Conservation (phyloP, 140 eudicot species). For the Flaveria floridana region DNA sequence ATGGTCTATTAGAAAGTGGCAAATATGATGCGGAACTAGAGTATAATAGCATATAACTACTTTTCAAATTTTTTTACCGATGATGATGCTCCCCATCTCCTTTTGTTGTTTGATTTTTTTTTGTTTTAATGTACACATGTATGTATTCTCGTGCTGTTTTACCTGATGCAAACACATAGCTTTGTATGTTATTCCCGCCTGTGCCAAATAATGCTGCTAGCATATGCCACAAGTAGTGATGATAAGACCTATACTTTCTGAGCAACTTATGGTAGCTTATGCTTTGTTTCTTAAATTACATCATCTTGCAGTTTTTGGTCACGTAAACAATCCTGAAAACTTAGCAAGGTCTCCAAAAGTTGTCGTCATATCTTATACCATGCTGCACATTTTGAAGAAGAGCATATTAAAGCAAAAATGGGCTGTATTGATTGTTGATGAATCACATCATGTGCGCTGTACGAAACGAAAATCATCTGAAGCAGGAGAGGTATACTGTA, state of each 20-base stretch:
- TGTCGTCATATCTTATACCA: constrained; percentile 84
- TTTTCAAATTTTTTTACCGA: neutral
- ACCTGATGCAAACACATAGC: neutral
- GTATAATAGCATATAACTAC: neutral
- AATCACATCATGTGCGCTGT: constrained; percentile 94
- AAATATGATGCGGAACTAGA: neutral
- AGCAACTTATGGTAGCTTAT: constrained; percentile 26
- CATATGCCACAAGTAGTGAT: neutral
- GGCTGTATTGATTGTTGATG: constrained; percentile 88
- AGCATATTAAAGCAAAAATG: constrained; percentile 65
- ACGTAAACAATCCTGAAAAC: constrained; percentile 68
- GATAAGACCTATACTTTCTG: constrained; percentile 10
- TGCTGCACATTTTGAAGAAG: constrained; percentile 73
- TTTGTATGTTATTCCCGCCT: neutral
- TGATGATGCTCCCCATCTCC: neutral
- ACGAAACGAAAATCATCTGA: constrained; percentile 60
- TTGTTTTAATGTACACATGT: neutral
- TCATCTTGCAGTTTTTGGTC: constrained; percentile 70
- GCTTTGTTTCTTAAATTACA: constrained; percentile 16
- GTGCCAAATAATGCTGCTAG: neutral
- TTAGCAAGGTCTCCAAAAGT: constrained; percentile 70
- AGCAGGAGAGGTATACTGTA: constrained; percentile 67
- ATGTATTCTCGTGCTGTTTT: neutral
- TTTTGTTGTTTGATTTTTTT: constrained; percentile 1
- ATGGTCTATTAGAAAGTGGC: constrained; percentile 2